Conservation (phyloP, 106 monocot genomes). For the Amphibolis antarctica region DNA sequence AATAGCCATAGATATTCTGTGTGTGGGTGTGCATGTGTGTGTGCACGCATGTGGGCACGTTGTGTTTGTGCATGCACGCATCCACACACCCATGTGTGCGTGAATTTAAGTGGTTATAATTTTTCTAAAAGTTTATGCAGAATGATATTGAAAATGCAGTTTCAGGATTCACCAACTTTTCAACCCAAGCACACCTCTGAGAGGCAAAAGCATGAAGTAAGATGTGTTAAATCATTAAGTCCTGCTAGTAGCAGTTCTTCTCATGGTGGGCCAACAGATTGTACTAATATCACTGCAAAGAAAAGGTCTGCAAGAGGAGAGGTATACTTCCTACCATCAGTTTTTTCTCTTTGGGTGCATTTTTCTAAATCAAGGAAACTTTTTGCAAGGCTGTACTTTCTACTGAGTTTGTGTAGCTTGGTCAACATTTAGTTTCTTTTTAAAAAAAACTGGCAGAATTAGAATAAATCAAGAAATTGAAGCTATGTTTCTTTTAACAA, state of each 20-base stretch:
- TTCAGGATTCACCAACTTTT: constrained; percentile 11
- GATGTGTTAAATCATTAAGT: constrained; percentile 13
- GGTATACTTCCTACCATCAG: too few relatives aligned
- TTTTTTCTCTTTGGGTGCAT: not conserved
- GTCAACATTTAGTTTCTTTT: not conserved
- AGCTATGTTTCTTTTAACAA: not conserved
- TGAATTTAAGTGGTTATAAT: too few relatives aligned
- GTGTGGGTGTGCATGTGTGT: too few relatives aligned
- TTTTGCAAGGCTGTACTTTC: not conserved
- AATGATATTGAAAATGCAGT: constrained; percentile 15
- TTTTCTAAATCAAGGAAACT: too few relatives aligned
- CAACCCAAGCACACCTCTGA: constrained; percentile 10
- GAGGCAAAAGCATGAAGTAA: constrained; percentile 11
- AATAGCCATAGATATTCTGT: too few relatives aligned
- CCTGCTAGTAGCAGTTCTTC: too few relatives aligned
- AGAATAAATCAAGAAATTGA: not conserved
- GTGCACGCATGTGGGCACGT: too few relatives aligned
- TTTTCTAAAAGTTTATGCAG: too few relatives aligned
- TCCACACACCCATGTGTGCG: too few relatives aligned
- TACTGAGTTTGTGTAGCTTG: not conserved
- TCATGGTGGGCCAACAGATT: constrained; percentile 4
- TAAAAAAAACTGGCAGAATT: not conserved
- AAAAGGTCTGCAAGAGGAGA: constrained; percentile 24
- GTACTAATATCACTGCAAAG: constrained; percentile 18
- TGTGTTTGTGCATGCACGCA: too few relatives aligned